phyloP scores from a whole-genome alignment of 176 grass and related monocot species.

The Oropetium thomaeum region DNA sequence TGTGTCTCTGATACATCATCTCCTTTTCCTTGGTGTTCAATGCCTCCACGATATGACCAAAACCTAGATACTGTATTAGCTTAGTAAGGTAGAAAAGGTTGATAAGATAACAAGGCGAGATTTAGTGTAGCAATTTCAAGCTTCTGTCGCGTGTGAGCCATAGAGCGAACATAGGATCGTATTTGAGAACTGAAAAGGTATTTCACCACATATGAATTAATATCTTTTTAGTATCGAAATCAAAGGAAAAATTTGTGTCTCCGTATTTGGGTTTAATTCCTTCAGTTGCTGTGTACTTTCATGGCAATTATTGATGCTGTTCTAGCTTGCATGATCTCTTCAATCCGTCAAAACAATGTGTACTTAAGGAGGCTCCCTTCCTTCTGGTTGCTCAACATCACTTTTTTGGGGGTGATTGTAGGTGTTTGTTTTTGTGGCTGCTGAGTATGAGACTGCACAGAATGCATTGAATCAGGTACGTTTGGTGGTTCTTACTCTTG shows the following conservation, averaged over 20 bases:
- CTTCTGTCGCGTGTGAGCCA: not conserved
- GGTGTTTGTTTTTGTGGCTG: conserved; percentile 99
- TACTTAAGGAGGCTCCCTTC: not conserved
- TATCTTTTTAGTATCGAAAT: not conserved
- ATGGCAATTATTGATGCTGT: not conserved
- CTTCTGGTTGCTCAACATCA: not conserved
- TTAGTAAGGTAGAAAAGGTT: not conserved
- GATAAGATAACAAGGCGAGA: not conserved
- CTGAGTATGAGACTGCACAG: conserved; percentile 86
- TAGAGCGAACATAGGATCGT: not conserved
- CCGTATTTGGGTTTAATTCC: not conserved
- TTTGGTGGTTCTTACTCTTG: not conserved
- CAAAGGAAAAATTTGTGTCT: not conserved
- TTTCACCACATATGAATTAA: not conserved
- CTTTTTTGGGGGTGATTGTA: conserved; percentile 34
- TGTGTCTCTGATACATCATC: not conserved
- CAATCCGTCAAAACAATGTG: not conserved
- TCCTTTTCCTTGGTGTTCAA: not conserved
- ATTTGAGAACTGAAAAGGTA: not conserved
- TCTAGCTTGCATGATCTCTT: not conserved
- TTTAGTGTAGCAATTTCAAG: not conserved
- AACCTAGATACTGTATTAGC: not conserved
- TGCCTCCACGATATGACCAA: not conserved
- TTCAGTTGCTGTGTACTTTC: not conserved
- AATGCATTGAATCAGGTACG: conserved; percentile 94